Conservation (phyloP, 2,329 filamentous ascomycete genomes). For the Verticillium dahliae region DNA sequence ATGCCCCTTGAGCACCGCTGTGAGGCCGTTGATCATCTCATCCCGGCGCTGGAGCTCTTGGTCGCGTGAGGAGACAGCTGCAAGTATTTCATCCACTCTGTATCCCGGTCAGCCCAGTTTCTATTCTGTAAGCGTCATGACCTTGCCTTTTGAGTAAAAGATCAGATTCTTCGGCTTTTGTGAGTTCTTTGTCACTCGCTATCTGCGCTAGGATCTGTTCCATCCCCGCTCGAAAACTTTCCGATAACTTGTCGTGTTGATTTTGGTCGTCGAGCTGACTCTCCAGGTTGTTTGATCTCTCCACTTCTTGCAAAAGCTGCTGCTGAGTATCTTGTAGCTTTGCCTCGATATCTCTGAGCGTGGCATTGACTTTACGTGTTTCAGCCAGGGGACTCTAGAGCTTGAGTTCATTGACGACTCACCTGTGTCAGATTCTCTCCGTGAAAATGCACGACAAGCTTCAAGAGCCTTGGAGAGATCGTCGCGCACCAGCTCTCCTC, state of each 20-base stretch:
- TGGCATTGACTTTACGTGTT: background rate
- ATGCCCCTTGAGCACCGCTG: background rate
- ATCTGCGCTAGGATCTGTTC: background rate
- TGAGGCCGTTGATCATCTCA: background rate
- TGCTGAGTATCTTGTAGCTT: background rate
- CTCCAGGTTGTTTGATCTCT: background rate
- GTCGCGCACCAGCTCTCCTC: slow-evolving; percentile 7
- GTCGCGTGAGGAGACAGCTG: background rate
- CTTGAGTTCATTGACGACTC: background rate
- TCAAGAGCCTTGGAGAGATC: background rate
- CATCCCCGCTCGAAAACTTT: background rate
- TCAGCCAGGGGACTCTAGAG: background rate
- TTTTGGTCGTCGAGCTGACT: background rate
- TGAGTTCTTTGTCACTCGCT: background rate
- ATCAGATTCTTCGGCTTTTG: background rate
- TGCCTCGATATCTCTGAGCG: background rate
- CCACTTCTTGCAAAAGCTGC: background rate
- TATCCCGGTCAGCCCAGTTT: background rate
- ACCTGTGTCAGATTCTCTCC: background rate
- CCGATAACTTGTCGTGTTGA: background rate
- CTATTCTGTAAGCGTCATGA: too few species aligned
- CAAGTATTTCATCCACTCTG: background rate
- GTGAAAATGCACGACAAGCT: background rate
- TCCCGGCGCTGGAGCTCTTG: background rate
- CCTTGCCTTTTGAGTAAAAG: background rate